These are phyloP conservation scores for Meyerozyma smithsonii DNA, from an alignment of 1,139 yeast species.

Conservation along the genomic window DNA sequence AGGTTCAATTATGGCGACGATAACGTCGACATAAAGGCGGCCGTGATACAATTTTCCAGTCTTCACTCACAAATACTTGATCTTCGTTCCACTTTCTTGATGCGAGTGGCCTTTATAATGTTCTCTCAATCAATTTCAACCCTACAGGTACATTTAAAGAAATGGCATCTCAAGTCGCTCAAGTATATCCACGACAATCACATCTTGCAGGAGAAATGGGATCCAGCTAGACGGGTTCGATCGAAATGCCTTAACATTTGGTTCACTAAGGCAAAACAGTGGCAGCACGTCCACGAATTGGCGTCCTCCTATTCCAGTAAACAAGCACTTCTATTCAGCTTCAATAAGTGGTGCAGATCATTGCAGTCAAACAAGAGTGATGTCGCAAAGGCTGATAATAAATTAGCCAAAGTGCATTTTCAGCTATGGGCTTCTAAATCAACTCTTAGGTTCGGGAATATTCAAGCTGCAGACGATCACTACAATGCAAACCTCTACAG, in stretches of 20 bases:
- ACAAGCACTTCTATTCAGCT: background rate
- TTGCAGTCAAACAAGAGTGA: background rate
- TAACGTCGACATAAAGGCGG: constrained; percentile 18
- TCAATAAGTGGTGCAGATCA: background rate
- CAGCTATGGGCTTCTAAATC: background rate
- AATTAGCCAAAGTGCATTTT: background rate
- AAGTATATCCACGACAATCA: constrained; percentile 7
- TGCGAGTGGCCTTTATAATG: constrained; percentile 24
- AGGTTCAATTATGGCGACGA: constrained; percentile 26
- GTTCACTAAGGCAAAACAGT: background rate
- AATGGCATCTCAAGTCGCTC: constrained; percentile 16
- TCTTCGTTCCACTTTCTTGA: constrained; percentile 19
- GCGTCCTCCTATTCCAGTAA: background rate
- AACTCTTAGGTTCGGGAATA: background rate
- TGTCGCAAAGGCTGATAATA: background rate
- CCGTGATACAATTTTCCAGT: constrained; percentile 18
- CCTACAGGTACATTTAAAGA: constrained; percentile 8
- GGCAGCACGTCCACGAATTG: background rate
- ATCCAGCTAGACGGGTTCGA: constrained; percentile 13
- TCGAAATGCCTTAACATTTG: background rate
- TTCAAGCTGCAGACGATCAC: too few relatives aligned
- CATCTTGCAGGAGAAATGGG: constrained; percentile 8
- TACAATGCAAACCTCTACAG: too few relatives aligned
- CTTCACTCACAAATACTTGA: constrained; percentile 16
- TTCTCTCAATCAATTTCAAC: constrained; percentile 6